Evolutionary conservation across 768 basidiomycete species (phyloP).

Genomic region (Naematelia aurantialba): DNA sequence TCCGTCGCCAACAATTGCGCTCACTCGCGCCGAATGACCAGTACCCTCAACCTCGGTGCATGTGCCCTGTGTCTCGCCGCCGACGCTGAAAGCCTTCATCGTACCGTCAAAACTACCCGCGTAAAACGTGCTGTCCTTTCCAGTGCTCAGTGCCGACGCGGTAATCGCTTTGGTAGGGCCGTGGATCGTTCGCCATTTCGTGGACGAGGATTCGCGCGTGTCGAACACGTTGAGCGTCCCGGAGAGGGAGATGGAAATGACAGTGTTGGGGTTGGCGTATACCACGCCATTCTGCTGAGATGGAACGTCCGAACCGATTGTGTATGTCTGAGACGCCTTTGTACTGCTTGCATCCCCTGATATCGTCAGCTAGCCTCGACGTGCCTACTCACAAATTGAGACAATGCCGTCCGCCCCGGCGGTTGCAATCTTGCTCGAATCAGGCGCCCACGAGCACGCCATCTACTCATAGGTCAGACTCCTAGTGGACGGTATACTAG

Average conservation of each 20-base stretch:
- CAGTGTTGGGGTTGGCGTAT: constrained; percentile 68
- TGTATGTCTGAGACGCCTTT: constrained; percentile 67
- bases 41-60: constrained; percentile 57
- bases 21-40: constrained; percentile 68
- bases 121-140: constrained; percentile 61
- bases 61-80: constrained; percentile 47
- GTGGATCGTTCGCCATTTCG: constrained; percentile 56
- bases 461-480: constrained; percentile 27
- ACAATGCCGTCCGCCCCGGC: constrained; percentile 83
- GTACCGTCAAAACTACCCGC: constrained; percentile 66
- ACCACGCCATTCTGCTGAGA: constrained; percentile 80
- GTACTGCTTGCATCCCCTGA: constrained; percentile 76
- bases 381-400: constrained; percentile 65
- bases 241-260: constrained; percentile 77
- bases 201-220: constrained; percentile 61
- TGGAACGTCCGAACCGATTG: constrained; percentile 66
- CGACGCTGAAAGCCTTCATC: constrained; percentile 38
- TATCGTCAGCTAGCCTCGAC: neutral
- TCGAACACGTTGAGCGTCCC: constrained; percentile 82
- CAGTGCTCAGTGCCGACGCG: constrained; percentile 46
- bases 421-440: constrained; percentile 69
- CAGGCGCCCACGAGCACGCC: constrained; percentile 68
- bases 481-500: neutral
- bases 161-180: constrained; percentile 80
- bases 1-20: constrained; percentile 58